phyloP scores from a whole-genome alignment of 148 eudicot species.

The Camellia japonica region DNA sequence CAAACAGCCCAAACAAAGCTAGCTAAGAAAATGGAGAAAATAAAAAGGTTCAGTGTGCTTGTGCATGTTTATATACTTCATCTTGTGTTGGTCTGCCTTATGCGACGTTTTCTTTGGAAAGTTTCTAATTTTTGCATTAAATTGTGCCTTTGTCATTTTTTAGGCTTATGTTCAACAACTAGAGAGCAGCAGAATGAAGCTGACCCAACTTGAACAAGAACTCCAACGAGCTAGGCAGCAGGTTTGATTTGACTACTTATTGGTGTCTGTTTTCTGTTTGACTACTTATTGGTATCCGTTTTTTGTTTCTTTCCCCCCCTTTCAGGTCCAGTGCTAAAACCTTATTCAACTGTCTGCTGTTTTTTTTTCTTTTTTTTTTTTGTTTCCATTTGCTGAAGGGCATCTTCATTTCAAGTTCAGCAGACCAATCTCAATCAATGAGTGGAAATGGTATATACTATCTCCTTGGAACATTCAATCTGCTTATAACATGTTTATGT shows the following conservation, averaged over 20 bases:
- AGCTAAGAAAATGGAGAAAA: too few relatives aligned
- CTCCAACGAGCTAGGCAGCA: constrained; percentile 34
- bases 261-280: neutral
- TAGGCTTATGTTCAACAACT: constrained; percentile 32
- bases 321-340: neutral
- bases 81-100: neutral
- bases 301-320: neutral
- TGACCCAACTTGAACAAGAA: constrained; percentile 32
- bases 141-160: neutral
- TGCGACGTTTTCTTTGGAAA: neutral
- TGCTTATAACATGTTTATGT: neutral
- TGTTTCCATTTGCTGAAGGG: constrained; percentile 22
- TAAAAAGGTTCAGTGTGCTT: too few relatives aligned
- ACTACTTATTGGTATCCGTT: neutral
- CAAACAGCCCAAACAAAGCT: too few relatives aligned
- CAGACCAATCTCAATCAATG: constrained; percentile 28
- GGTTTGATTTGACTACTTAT: neutral
- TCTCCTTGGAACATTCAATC: neutral
- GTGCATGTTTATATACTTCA: neutral
- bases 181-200: constrained; percentile 28
- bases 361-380: neutral
- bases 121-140: neutral
- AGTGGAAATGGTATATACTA: constrained; percentile 29
- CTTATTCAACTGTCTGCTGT: neutral
- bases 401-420: constrained; percentile 29